Evolutionary conservation across 192 early-diverging fungal genomes (phyloP).

Genomic region (Chytriomyces sp.): DNA sequence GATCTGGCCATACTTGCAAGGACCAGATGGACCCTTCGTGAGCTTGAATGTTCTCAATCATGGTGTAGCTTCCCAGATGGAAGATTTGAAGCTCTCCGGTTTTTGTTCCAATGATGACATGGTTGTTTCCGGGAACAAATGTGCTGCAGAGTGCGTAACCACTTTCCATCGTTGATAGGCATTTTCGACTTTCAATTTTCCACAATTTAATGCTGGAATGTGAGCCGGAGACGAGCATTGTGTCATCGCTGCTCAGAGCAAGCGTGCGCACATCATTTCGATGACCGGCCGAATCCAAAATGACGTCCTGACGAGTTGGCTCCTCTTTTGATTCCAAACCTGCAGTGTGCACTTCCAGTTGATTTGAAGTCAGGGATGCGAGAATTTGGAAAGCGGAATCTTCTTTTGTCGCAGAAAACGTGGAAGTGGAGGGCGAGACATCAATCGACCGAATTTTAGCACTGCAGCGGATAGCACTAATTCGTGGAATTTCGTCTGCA

Average conservation of each 20-base stretch:
- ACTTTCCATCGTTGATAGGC: conserved; percentile 87
- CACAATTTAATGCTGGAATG: conserved; percentile 85
- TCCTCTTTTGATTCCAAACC: conserved; percentile 68
- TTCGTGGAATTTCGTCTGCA: conserved; percentile 77
- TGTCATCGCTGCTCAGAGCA: conserved; percentile 88
- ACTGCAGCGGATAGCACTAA: conserved; percentile 72
- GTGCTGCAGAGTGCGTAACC: conserved; percentile 91
- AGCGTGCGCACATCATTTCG: conserved; percentile 88
- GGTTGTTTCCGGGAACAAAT: conserved; percentile 90
- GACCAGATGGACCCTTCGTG: conserved; percentile 91
- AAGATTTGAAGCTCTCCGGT: conserved; percentile 87
- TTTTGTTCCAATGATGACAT: conserved; percentile 92
- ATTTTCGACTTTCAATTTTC: conserved; percentile 81
- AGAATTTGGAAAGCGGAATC: conserved; percentile 64
- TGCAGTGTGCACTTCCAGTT: conserved; percentile 77
- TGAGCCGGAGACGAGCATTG: conserved; percentile 85
- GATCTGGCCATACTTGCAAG: conserved; percentile 83
- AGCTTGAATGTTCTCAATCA: conserved; percentile 87
- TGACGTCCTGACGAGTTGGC: conserved; percentile 68
- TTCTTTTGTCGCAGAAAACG: conserved; percentile 22
- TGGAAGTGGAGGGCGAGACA: conserved; percentile 57
- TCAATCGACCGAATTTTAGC: conserved; percentile 85
- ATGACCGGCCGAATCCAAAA: conserved; percentile 87
- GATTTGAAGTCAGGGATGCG: conserved; percentile 81
- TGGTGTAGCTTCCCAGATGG: conserved; percentile 81